Base-by-base conservation (phyloP, 139 green algal genomes). In the Coelastrella sp. region DNA sequence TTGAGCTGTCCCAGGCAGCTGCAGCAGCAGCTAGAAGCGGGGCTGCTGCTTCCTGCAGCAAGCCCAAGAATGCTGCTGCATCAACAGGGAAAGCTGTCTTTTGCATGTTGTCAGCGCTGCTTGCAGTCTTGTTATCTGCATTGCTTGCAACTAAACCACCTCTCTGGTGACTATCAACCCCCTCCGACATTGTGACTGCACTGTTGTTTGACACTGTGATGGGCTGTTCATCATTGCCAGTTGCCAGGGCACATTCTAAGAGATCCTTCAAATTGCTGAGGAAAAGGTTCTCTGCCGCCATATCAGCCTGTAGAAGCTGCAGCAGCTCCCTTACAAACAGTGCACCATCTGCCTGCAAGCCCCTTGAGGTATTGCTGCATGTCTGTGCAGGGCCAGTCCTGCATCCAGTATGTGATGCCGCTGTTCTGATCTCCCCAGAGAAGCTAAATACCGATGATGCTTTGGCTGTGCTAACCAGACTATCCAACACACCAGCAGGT, bases 51-150 rank as follows among this genome's bases (percentile, higher is more conserved):
- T 84, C 78, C 62, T 75, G 60, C 60, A 84, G 32, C 78, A 84
- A 76, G 27, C 78, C 78, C 25, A 84, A 37, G 59, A 84, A 84
- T 19, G 78, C 60, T 25, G 78, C 78, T 66, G 78, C 78, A 66
- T 84, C 78, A 5, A 84, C 78, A 37, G 77, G 77, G n/a, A 37
- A 30, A 34, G 8, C 67, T n/a, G n/a, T n/a, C 67, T 77, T 35
- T 37, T 53, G 67, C 11, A 5, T 77, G 67, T 37, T 77, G 67
- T 37, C 32, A 3, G 6, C 9, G 37, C 34, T 37, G 11, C 19
- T 21, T 64, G n/a, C 67, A 57, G 67, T 37, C 37, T 38, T 11
- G 17, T 27, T 21, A 32, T 11, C 25, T 21, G 64, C 64, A 30
- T 38, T 38, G 62, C 27, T 30, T 8, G 35, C 25, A 4, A 27